Conservation (phyloP, 2,329 filamentous ascomycete species). For the Apiospora marii region DNA sequence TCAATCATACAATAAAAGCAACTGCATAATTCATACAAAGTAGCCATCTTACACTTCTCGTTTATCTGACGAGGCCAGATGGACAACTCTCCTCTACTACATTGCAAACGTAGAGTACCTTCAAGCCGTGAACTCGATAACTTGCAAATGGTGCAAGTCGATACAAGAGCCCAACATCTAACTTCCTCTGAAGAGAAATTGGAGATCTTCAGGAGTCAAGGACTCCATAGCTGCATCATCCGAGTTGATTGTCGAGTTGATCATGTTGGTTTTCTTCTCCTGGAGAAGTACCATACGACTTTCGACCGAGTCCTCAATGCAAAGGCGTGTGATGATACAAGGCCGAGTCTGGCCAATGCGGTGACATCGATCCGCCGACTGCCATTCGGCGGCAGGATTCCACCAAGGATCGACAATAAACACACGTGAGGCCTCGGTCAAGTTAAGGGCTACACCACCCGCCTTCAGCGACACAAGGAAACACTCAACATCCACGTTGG, state of each 20-base stretch:
- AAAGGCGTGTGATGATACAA: constrained; percentile 91
- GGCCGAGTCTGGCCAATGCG: constrained; percentile 95
- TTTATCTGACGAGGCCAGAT: background rate
- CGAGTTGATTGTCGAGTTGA: constrained; percentile 94
- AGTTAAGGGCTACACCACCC: constrained; percentile 91
- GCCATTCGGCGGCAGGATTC: constrained; percentile 99
- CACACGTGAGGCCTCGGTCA: constrained; percentile 93
- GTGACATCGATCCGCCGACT: constrained; percentile 92
- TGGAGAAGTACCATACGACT: constrained; percentile 94
- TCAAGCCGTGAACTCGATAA: background rate
- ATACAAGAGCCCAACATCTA: constrained; percentile 36
- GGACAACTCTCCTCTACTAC: background rate
- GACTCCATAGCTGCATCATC: constrained; percentile 93
- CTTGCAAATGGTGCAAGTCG: background rate
- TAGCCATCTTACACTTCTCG: background rate
- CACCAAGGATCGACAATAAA: constrained; percentile 99
- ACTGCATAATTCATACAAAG: background rate
- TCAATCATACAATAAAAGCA: background rate
- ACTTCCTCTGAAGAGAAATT: constrained; percentile 88
- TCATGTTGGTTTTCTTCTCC: constrained; percentile 99
- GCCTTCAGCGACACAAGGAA: constrained; percentile 97
- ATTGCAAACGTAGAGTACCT: background rate
- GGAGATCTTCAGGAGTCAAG: constrained; percentile 88
- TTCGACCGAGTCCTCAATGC: constrained; percentile 97
- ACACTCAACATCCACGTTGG: constrained; percentile 89